Conservation (phyloP, 257 asterid species). For the Jaltomata sinuosa region DNA sequence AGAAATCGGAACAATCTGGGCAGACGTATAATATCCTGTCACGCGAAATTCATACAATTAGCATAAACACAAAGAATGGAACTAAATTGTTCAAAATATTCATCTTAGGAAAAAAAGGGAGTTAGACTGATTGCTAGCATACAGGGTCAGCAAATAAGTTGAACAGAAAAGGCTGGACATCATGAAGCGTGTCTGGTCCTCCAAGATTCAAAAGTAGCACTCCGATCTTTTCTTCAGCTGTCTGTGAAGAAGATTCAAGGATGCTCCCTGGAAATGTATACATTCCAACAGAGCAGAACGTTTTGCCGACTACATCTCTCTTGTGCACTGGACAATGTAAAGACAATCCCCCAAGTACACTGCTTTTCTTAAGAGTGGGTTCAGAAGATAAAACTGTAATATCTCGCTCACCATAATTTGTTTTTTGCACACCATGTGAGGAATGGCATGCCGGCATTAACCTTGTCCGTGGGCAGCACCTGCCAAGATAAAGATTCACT, state of each 20-base stretch:
- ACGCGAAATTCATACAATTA: neutral
- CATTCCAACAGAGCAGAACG: constrained; percentile 35
- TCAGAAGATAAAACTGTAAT: constrained; percentile 6
- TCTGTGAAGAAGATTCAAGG: constrained; percentile 25
- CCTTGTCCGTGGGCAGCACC: constrained; percentile 28
- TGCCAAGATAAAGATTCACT: constrained; percentile 17
- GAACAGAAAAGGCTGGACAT: constrained; percentile 89
- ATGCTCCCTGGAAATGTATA: constrained; percentile 29
- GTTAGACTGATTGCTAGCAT: constrained; percentile 12
- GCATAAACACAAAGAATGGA: neutral
- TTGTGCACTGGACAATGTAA: constrained; percentile 11
- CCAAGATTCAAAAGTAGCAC: constrained; percentile 92
- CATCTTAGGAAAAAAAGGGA: neutral
- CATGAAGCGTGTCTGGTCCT: constrained; percentile 88
- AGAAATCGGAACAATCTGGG: constrained; percentile 85
- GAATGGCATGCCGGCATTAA: constrained; percentile 14
- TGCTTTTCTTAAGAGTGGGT: constrained; percentile 10
- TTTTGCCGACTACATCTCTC: constrained; percentile 30
- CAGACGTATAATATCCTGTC: constrained; percentile 91
- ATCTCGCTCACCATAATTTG: neutral
- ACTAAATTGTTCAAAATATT: neutral
- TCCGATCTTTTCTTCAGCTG: constrained; percentile 61
- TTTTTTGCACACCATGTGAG: constrained; percentile 1
- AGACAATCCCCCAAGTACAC: constrained; percentile 26
- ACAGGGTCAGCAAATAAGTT: constrained; percentile 94